These are phyloP conservation scores for Acacia confusa DNA, from an alignment of 306 rosid genomes.

Conservation along the genomic window DNA sequence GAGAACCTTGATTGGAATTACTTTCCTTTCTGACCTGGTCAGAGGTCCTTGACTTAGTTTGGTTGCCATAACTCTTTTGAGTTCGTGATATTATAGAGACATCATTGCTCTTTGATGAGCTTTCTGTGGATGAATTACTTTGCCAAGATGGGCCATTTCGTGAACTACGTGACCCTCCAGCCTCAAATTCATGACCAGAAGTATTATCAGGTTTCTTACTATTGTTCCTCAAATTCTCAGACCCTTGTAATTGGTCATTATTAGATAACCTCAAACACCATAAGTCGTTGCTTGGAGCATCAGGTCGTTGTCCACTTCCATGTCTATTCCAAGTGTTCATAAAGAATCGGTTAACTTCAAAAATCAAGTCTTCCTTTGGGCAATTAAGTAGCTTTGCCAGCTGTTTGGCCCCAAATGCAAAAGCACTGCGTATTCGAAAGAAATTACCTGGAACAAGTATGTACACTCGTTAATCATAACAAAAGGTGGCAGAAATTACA, in stretches of 20 bases:
- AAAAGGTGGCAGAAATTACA: neutral
- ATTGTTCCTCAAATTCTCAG: constrained; percentile 55
- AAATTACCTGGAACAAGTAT: constrained; percentile 74
- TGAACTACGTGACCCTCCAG: constrained; percentile 44
- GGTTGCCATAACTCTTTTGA: constrained; percentile 57
- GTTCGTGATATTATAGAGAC: constrained; percentile 43
- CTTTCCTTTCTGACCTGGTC: constrained; percentile 58
- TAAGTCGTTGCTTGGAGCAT: constrained; percentile 74
- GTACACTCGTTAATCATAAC: constrained; percentile 26
- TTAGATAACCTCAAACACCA: constrained; percentile 51
- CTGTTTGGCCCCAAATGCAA: constrained; percentile 90
- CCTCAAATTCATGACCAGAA: constrained; percentile 50
- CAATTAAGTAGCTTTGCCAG: constrained; percentile 90
- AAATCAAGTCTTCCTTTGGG: constrained; percentile 66
- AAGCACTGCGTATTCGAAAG: constrained; percentile 98
- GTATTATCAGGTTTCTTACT: constrained; percentile 46
- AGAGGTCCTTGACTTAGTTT: constrained; percentile 47
- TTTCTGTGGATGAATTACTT: constrained; percentile 50
- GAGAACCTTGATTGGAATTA: constrained; percentile 45
- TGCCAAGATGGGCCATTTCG: constrained; percentile 49
- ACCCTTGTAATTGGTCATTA: constrained; percentile 49
- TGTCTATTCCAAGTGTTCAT: constrained; percentile 97
- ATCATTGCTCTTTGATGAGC: constrained; percentile 44
- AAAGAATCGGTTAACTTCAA: constrained; percentile 91
- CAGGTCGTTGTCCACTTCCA: constrained; percentile 96